These are phyloP conservation scores for Eucalyptus curtisii DNA, from an alignment of 345 rosid genomes.

Conservation along the genomic window DNA sequence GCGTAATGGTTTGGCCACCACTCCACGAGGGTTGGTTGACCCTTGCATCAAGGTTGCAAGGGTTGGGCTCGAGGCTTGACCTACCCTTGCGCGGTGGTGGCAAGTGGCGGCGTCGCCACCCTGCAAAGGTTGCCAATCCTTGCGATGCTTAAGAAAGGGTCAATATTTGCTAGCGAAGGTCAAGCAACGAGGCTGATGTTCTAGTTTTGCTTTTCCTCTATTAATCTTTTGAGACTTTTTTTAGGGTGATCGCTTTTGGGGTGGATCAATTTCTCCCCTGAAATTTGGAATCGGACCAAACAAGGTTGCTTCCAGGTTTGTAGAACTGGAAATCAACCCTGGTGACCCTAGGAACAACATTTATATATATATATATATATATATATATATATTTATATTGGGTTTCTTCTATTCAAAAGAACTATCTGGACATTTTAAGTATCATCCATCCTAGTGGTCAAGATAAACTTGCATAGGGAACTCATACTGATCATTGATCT, in stretches of 20 bases:
- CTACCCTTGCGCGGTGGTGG: neutral
- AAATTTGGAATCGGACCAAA: neutral
- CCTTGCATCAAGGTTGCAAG: too few relatives aligned
- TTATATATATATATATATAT: too few relatives aligned
- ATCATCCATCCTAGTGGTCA: neutral
- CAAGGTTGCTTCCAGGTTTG: neutral
- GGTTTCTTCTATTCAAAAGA: neutral
- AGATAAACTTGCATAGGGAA: neutral
- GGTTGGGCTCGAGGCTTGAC: neutral
- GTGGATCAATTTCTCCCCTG: neutral
- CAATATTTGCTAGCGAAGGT: neutral
- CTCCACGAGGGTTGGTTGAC: too few relatives aligned
- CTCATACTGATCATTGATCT: neutral
- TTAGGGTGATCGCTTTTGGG: neutral
- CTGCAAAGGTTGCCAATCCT: neutral
- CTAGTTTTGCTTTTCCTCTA: neutral
- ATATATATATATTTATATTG: too few relatives aligned
- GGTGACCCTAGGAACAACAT: accelerated
- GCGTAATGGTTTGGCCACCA: too few relatives aligned
- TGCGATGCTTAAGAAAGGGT: neutral
- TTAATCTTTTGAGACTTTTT: neutral
- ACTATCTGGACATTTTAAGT: neutral
- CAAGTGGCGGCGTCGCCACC: neutral
- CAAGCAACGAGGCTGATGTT: accelerated
- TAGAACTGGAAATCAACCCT: neutral